Percentiles rank a stretch among this genome's conserved stretches.
phyloP scores from a whole-genome alignment of 2,329 filamentous ascomycete species.

The Cladophialophora immunda region DNA sequence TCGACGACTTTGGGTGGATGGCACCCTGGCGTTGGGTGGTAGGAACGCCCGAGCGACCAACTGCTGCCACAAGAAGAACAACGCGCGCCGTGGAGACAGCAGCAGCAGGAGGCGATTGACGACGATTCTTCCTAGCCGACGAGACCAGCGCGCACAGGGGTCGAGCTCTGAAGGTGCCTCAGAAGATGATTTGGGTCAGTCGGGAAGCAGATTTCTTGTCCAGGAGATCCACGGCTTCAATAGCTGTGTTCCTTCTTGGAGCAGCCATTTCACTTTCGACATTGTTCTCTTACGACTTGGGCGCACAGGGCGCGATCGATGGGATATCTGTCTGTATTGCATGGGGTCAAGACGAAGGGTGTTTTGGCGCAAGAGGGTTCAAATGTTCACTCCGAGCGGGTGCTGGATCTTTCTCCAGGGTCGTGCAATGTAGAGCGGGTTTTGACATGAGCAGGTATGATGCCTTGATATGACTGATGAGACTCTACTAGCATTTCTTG shows the following conservation, averaged over 20 bases:
- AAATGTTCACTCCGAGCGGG: neutral
- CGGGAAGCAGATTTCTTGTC: no score
- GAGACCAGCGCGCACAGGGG: no score
- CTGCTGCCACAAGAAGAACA: neutral
- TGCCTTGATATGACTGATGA: neutral
- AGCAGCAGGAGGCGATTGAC: neutral
- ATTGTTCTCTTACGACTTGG: neutral
- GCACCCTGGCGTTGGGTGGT: slow-evolving; percentile 36
- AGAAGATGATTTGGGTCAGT: no score
- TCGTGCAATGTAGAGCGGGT: neutral
- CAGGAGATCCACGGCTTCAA: no score
- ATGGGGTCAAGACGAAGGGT: neutral
- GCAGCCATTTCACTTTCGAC: neutral
- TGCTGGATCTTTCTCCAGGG: neutral
- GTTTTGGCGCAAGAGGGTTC: neutral
- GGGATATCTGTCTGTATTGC: neutral
- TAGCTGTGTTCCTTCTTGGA: no score
- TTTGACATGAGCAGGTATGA: neutral
- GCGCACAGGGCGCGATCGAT: neutral
- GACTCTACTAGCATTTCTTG: neutral
- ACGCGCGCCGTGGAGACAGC: neutral
- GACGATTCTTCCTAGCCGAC: neutral
- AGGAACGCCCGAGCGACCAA: slow-evolving; percentile 11
- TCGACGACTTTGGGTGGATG: slow-evolving; percentile 29
- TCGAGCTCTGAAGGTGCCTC: no score